phyloP scores from a whole-genome alignment of 352 stramenopile genomes.

The Globisporangium emineosum region DNA sequence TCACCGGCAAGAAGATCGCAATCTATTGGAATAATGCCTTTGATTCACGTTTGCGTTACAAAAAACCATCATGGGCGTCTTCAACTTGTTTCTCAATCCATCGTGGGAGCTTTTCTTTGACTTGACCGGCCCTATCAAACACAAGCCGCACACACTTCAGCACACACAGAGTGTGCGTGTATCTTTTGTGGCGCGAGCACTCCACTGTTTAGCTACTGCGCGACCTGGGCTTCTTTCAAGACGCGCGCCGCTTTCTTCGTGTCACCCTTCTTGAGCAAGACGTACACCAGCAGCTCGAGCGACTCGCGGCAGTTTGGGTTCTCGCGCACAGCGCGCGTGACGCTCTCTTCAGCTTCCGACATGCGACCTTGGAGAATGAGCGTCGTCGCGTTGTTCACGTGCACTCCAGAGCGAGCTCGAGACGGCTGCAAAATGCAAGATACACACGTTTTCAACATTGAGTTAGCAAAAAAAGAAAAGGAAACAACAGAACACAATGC shows the following conservation, averaged over 20 bases:
- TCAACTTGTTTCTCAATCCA: conserved; percentile 2
- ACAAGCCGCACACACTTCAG: not conserved
- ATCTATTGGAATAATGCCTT: not conserved
- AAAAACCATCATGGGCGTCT: conserved; percentile 4
- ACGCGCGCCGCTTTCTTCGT: conserved; percentile 87
- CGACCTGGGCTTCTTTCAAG: conserved; percentile 82
- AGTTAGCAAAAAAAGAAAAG: not conserved
- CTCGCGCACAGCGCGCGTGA: conserved; percentile 78
- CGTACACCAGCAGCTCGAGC: conserved; percentile 85
- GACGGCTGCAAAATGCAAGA: conserved; percentile 36
- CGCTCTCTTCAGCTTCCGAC: conserved; percentile 76
- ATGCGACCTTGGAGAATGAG: conserved; percentile 73
- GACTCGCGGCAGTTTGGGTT: conserved; percentile 81
- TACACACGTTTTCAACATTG: conserved; percentile 10
- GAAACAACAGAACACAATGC: not conserved
- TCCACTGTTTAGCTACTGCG: conserved; percentile 26
- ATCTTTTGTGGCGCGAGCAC: not conserved
- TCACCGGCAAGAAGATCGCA: not conserved
- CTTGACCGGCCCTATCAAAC: conserved; percentile 6
- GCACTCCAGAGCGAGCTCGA: conserved; percentile 64
- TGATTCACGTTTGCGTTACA: conserved; percentile 9
- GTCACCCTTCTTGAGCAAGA: conserved; percentile 86
- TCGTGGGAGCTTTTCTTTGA: not conserved
- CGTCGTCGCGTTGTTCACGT: conserved; percentile 84
- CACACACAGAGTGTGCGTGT: not conserved